These are phyloP conservation scores for Phytophthora europaea DNA, from an alignment of 352 stramenopile species.

Conservation along the genomic window DNA sequence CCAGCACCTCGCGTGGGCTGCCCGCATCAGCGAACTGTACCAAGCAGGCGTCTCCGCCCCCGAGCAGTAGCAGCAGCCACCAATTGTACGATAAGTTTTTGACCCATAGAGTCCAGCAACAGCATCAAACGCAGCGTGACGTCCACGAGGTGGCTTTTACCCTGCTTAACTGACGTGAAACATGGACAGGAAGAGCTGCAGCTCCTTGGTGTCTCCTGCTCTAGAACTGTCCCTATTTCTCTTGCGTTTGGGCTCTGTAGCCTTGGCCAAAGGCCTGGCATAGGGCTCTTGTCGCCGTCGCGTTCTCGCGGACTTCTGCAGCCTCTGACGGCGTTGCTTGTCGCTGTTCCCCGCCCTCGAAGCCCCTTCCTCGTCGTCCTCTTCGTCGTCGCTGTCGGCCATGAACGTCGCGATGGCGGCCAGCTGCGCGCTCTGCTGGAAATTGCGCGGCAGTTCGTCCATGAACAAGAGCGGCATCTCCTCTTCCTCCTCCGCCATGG, in stretches of 20 bases:
- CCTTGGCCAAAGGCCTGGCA: slow-evolving; percentile 6
- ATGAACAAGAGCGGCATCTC: slow-evolving; percentile 88
- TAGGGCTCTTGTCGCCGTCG: slow-evolving; percentile 42
- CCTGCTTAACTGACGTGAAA: slow-evolving; percentile 51
- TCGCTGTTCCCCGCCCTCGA: background rate
- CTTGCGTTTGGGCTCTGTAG: slow-evolving; percentile 11
- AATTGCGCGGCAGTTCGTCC: slow-evolving; percentile 70
- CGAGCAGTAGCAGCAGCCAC: background rate
- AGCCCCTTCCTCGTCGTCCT: slow-evolving; percentile 10
- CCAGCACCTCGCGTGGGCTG: slow-evolving; percentile 68
- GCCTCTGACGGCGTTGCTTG: slow-evolving; percentile 18
- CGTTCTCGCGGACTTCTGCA: background rate
- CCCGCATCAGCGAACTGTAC: slow-evolving; percentile 68
- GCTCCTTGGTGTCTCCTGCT: slow-evolving; percentile 50
- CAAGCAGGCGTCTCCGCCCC: slow-evolving; percentile 22
- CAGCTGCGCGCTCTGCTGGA: slow-evolving; percentile 74
- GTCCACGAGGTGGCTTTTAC: background rate
- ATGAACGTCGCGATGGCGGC: slow-evolving; percentile 84
- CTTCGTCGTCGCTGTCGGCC: slow-evolving; percentile 58
- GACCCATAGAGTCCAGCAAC: background rate
- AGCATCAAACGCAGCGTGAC: background rate
- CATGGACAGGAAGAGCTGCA: slow-evolving; percentile 69
- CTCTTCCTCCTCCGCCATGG: slow-evolving; percentile 42
- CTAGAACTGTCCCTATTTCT: slow-evolving; percentile 11
- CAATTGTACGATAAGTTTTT: slow-evolving; percentile 1